Conservation (phyloP, 1,284 basidiomycete genomes). For the Malassezia cuniculi region DNA sequence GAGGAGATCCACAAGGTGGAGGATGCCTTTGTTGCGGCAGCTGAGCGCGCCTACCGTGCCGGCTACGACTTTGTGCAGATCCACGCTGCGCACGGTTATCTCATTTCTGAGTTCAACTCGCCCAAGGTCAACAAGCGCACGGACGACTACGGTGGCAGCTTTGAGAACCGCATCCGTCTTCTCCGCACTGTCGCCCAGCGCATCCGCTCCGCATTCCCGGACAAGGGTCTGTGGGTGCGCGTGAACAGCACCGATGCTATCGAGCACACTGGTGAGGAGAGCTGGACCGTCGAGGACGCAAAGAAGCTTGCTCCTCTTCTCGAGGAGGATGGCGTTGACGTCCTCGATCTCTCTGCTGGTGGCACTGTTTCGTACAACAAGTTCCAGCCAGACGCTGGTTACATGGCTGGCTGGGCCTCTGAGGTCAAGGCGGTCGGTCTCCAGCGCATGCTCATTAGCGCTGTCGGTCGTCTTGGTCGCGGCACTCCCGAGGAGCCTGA, state of each 20-base stretch:
- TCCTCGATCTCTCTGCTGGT: conserved; percentile 33
- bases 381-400: conserved; percentile 25
- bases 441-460: conserved; percentile 25
- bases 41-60: conserved; percentile 49
- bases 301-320: conserved; percentile 25
- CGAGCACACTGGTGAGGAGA: conserved; percentile 20
- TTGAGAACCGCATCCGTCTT: conserved; percentile 31
- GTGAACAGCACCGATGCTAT: conserved; percentile 35
- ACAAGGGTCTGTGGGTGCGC: conserved; percentile 38
- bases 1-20: conserved; percentile 55
- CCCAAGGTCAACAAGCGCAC: conserved; percentile 38
- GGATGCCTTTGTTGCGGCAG: conserved; percentile 56
- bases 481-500: conserved; percentile 16
- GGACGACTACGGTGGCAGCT: conserved; percentile 40
- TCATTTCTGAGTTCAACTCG: conserved; percentile 50
- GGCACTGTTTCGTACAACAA: conserved; percentile 28
- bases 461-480: conserved; percentile 38
- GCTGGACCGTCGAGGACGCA: conserved; percentile 31
- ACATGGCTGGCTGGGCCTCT: conserved; percentile 29
- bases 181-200: conserved; percentile 20
- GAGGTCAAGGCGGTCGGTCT: conserved; percentile 22
- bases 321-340: conserved; percentile 30
- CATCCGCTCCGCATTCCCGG: conserved; percentile 30
- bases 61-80: conserved; percentile 62
- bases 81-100: conserved; percentile 51